phyloP scores from a whole-genome alignment of 768 basidiomycete species.

The Kwoniella shandongensis region DNA sequence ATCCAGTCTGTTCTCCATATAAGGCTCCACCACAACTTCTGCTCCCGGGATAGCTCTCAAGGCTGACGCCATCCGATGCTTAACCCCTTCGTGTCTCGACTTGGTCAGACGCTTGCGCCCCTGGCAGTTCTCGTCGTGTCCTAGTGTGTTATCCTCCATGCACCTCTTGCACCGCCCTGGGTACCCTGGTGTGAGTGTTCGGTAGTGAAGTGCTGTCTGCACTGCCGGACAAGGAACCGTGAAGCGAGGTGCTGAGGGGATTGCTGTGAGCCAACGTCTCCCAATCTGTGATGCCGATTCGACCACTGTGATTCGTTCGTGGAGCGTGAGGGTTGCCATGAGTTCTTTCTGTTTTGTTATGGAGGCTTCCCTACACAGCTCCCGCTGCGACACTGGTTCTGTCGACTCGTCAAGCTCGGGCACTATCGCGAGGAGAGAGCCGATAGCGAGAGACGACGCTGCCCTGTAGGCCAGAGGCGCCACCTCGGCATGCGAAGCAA shows the following conservation, averaged over 20 bases:
- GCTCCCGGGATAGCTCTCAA: neutral
- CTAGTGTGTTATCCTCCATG: neutral
- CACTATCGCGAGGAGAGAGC: neutral
- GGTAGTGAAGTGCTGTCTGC: neutral
- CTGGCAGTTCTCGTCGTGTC: conserved; percentile 8
- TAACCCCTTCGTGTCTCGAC: conserved; percentile 2
- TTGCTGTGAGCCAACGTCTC: conserved; percentile 1
- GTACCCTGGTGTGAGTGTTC: neutral
- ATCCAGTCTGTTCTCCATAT: neutral
- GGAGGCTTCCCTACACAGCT: neutral
- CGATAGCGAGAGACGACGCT: neutral
- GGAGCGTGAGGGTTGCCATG: neutral
- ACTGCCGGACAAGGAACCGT: neutral
- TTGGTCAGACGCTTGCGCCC: neutral
- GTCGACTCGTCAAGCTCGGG: neutral
- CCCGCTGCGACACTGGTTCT: neutral
- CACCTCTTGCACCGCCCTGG: neutral
- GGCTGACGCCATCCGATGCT: neutral
- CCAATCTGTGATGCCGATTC: conserved; percentile 1
- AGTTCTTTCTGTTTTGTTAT: neutral
- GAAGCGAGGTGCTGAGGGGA: neutral
- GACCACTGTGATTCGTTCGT: neutral
- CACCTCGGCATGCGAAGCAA: neutral
- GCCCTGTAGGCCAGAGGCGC: neutral
- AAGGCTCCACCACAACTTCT: neutral